Evolutionary conservation across 352 stramenopile genomes (phyloP).

Genomic region (Pythium graminicola): DNA sequence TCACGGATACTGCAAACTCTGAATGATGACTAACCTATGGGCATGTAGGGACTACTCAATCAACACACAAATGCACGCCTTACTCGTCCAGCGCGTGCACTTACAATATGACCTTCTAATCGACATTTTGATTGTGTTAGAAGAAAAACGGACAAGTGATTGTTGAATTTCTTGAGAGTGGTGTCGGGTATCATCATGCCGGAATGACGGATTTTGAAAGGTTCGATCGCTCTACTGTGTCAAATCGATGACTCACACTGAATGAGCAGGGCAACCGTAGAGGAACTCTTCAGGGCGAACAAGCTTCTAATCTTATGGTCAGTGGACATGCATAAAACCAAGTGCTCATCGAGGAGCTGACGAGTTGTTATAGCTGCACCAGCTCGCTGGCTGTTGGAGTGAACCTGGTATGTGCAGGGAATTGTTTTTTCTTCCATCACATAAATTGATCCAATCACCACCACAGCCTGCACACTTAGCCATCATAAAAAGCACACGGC

Average conservation of each 20-base stretch:
- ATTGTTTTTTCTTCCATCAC: background rate
- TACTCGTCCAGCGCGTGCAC: too few relatives aligned
- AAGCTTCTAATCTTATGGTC: constrained; percentile 34
- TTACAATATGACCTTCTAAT: background rate
- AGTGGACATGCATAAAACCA: background rate
- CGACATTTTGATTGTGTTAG: background rate
- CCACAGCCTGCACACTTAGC: constrained; percentile 32
- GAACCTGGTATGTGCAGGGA: constrained; percentile 28
- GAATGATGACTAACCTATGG: background rate
- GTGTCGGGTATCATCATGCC: constrained; percentile 38
- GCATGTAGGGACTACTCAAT: background rate
- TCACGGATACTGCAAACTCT: background rate
- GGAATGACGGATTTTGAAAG: constrained; percentile 24
- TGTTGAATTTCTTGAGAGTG: constrained; percentile 2
- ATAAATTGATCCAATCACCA: background rate
- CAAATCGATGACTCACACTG: too few relatives aligned
- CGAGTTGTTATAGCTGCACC: constrained; percentile 23
- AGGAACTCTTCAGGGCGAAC: constrained; percentile 25
- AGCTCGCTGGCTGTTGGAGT: constrained; percentile 36
- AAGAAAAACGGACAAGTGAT: constrained; percentile 7
- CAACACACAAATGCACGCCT: background rate
- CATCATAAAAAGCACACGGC: constrained; percentile 34
- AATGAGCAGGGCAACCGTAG: constrained; percentile 26
- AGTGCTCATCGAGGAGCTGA: background rate
- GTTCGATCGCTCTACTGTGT: constrained; percentile 7